Base-by-base conservation (phyloP, 2,329 filamentous ascomycete species). In the Pseudogymnoascus sp. region DNA sequence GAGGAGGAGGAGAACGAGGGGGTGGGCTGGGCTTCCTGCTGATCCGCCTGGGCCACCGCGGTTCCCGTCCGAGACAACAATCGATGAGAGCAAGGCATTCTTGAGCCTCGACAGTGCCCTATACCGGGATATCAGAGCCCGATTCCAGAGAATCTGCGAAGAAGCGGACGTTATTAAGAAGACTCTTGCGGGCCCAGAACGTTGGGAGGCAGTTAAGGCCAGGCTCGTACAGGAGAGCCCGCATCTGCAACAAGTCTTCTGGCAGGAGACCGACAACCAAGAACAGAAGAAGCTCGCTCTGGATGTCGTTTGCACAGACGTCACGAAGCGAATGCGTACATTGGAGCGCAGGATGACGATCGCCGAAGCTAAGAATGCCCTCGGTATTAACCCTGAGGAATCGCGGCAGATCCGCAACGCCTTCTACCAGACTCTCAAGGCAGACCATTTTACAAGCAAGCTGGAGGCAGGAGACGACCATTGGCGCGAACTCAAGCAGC, bases 31-130 rank as follows among this genome's bases (percentile, higher is more conserved):
- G 2, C 73, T 89, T 25, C 84, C 87, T 12, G 82, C 87, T 38
- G 87, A 90, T 70, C 84, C 84, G 5, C 82, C 86, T 1, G 84
- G 86, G 4, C 84, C 86, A 19, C 86, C 88, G 12, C 84, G 90
- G 22, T 94, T 91, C 66, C 89, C 89, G 0, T 93, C 90, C 0
- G 90, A 94, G 73, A 92, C 88, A 11, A 92, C 90, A 0, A 83
- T 94, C 63, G 87, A 90, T 66, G 89, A 93, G 74, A 87, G 88
- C 70, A 90, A 91, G 70, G 80, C 80, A 11, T 88, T 86, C 64
- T 77, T 95, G 28, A 78, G 76, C 38, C 77, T 95, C 35, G 83
- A 88, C 69, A 83, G 81, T 58, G 73, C 79, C 1, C 76, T 82
- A 42, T 94, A 94, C 72, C 80, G 80, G 33, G 75, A 83, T 63